Conservation (phyloP, 202 grass and related monocot genomes). For the Eragrostis tef region DNA sequence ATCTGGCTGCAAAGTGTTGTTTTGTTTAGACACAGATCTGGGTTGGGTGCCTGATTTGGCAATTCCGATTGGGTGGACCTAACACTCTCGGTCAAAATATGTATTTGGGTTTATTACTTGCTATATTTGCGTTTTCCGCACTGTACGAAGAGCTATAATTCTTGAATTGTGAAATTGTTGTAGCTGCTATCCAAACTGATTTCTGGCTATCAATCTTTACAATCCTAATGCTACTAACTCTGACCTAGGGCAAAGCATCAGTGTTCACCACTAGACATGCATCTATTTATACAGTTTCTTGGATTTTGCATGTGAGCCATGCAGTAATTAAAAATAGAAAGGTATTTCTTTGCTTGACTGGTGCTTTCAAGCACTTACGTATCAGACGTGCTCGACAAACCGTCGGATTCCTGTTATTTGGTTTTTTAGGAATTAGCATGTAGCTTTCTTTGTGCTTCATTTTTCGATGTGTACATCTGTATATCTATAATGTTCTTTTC, state of each 20-base stretch:
- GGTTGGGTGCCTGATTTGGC: too few species aligned
- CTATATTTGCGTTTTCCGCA: not conserved
- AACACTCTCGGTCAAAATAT: too few species aligned
- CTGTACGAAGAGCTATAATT: not conserved
- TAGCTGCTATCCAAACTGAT: not conserved
- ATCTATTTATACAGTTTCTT: not conserved
- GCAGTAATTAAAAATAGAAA: not conserved
- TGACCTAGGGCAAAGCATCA: not conserved
- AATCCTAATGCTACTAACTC: not conserved
- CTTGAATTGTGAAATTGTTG: not conserved
- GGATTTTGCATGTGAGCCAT: not conserved
- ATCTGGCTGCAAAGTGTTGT: too few species aligned
- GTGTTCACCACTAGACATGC: not conserved
- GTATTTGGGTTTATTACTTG: not conserved
- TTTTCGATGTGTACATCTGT: too few species aligned
- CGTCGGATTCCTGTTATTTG: too few species aligned
- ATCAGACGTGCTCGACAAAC: too few species aligned
- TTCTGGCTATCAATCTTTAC: not conserved
- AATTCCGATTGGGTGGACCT: too few species aligned
- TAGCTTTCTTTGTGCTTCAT: too few species aligned
- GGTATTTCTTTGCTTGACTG: not conserved
- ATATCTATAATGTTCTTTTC: slow-evolving; percentile 22
- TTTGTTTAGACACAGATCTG: too few species aligned
- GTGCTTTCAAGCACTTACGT: not conserved
- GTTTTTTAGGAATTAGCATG: too few species aligned